phyloP scores from a whole-genome alignment of 331 rosid species.

The Telfairia occidentalis region DNA sequence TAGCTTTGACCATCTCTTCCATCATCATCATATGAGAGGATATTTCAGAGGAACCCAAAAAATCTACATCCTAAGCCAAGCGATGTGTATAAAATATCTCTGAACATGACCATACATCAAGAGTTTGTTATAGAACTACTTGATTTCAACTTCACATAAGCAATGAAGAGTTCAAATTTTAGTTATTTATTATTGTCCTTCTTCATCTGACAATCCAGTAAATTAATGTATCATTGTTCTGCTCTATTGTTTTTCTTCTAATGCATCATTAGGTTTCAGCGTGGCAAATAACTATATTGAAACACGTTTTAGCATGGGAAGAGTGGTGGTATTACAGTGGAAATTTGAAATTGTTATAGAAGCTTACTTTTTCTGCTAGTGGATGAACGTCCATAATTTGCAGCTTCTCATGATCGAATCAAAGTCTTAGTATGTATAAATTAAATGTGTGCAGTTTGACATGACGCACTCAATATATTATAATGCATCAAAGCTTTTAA shows the following conservation, averaged over 20 bases:
- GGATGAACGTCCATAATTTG: background rate
- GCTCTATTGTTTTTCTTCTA: background rate
- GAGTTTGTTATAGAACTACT: background rate
- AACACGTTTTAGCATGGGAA: background rate
- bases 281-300: background rate
- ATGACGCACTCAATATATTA: background rate
- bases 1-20: background rate
- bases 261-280: background rate
- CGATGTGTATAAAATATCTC: background rate
- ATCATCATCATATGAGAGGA: background rate
- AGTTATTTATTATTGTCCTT: background rate
- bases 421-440: background rate
- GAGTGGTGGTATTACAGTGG: background rate
- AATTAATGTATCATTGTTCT: background rate
- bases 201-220: background rate
- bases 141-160: background rate
- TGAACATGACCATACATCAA: background rate
- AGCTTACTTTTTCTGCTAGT: background rate
- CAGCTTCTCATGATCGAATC: background rate
- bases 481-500: background rate
- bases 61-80: background rate
- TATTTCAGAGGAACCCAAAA: background rate
- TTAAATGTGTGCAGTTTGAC: background rate
- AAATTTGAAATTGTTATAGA: background rate
- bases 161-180: background rate